Evolutionary conservation across 257 asterid species (phyloP).

Genomic region (Rehmannia glutinosa): DNA sequence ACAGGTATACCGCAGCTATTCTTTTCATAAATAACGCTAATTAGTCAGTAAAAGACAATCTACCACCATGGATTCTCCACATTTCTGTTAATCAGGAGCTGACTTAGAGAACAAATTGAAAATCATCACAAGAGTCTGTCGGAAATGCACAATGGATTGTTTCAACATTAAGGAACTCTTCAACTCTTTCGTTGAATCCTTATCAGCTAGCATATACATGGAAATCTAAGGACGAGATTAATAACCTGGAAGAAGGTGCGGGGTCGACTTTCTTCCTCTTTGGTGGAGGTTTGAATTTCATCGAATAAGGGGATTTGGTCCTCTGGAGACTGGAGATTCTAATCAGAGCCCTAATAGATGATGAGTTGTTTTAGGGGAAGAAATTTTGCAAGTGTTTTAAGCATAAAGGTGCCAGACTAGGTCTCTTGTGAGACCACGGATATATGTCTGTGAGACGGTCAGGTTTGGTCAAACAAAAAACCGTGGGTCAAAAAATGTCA

Average conservation of each 20-base stretch:
- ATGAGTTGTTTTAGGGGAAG: too few species aligned
- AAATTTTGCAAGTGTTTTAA: too few species aligned
- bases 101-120: background rate
- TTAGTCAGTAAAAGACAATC: background rate
- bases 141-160: background rate
- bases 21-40: background rate
- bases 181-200: too few species aligned
- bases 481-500: too few species aligned
- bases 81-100: background rate
- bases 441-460: too few species aligned
- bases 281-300: conserved; percentile 38
- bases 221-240: background rate
- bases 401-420: too few species aligned
- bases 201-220: background rate
- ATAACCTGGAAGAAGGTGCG: conserved; percentile 34
- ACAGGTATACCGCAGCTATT: too few species aligned
- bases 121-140: background rate
- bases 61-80: background rate
- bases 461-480: too few species aligned
- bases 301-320: background rate
- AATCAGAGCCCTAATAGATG: background rate
- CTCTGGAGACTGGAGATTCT: background rate
- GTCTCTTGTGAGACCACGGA: too few species aligned
- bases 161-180: background rate
- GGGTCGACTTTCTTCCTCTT: conserved; percentile 47